Evolutionary conservation across 2,329 filamentous ascomycete genomes (phyloP).

Genomic region (Cadophora sp.): DNA sequence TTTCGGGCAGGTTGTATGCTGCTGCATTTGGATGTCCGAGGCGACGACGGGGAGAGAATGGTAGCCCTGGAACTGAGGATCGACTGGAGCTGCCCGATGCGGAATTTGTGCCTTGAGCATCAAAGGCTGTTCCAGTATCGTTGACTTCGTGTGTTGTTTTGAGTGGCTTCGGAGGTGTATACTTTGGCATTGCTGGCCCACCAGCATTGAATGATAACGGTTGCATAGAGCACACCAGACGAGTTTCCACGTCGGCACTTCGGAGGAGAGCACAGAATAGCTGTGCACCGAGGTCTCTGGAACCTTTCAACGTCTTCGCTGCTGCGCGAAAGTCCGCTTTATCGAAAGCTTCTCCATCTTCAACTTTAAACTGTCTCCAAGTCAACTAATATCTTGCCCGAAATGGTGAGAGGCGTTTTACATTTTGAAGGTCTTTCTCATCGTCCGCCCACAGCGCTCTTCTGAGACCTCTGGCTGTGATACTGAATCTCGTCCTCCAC

Average conservation of each 20-base stretch:
- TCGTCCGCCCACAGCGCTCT: constrained; percentile 79
- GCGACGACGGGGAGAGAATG: constrained; percentile 38
- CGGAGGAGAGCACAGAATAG: constrained; percentile 88
- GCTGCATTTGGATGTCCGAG: constrained; percentile 52
- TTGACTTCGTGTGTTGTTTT: constrained; percentile 43
- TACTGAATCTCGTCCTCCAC: constrained; percentile 73
- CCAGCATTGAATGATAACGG: constrained; percentile 59
- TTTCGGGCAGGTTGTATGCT: constrained; percentile 56
- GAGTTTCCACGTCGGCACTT: constrained; percentile 78
- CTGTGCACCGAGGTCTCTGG: constrained; percentile 88
- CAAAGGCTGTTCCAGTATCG: constrained; percentile 36
- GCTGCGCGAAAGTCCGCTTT: constrained; percentile 73
- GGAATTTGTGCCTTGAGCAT: constrained; percentile 22
- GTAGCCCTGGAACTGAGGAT: constrained; percentile 24
- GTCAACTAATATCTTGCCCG: constrained; percentile 22
- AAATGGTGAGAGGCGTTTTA: constrained; percentile 46
- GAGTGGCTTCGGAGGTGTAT: constrained; percentile 29
- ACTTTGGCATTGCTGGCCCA: constrained; percentile 49
- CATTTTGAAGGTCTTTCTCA: constrained; percentile 63
- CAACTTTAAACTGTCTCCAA: constrained; percentile 38
- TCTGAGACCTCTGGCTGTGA: constrained; percentile 74
- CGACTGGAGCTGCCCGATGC: constrained; percentile 23
- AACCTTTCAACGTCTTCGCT: constrained; percentile 75
- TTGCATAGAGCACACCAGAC: constrained; percentile 91
- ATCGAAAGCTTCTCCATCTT: constrained; percentile 67